Evolutionary conservation across 257 asterid genomes (phyloP).

Genomic region (Solanum corneliomulleri): DNA sequence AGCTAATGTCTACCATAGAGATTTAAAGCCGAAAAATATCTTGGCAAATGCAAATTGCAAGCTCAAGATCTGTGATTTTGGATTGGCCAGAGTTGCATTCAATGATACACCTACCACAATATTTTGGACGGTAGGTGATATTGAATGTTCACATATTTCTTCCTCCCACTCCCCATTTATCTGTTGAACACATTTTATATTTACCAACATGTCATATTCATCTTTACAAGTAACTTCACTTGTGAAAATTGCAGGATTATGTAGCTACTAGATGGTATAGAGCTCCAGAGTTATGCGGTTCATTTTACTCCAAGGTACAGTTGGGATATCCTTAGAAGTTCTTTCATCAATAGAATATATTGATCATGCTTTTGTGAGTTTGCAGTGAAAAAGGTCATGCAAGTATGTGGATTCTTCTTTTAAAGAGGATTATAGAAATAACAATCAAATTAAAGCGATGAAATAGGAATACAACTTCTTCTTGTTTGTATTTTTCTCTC

Average conservation of each 20-base stretch:
- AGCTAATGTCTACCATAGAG: slow-evolving; percentile 95
- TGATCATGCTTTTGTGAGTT: not conserved
- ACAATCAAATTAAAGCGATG: not conserved
- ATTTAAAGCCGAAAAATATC: slow-evolving; percentile 78
- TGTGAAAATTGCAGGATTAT: slow-evolving; percentile 50
- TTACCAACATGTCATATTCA: not conserved
- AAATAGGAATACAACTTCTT: not conserved
- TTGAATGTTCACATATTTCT: not conserved
- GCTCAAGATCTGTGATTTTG: slow-evolving; percentile 92
- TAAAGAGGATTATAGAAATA: not conserved
- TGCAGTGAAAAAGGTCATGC: not conserved
- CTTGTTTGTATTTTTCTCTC: not conserved
- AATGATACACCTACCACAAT: slow-evolving; percentile 80
- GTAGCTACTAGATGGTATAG: slow-evolving; percentile 95
- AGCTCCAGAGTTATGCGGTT: slow-evolving; percentile 89
- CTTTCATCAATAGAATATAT: not conserved
- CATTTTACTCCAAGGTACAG: slow-evolving; percentile 78
- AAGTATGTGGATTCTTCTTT: not conserved
- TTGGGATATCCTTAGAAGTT: not conserved
- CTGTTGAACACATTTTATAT: not conserved
- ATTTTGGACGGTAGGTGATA: slow-evolving; percentile 79
- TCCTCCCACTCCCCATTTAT: not conserved
- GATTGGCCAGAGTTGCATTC: slow-evolving; percentile 94
- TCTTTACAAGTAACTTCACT: not conserved
- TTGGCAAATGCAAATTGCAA: slow-evolving; percentile 95